Evolutionary conservation across 1,139 yeast species (phyloP), one percentile per base, ranked within the genome.

Genomic region (Pichia sp.): DNA sequence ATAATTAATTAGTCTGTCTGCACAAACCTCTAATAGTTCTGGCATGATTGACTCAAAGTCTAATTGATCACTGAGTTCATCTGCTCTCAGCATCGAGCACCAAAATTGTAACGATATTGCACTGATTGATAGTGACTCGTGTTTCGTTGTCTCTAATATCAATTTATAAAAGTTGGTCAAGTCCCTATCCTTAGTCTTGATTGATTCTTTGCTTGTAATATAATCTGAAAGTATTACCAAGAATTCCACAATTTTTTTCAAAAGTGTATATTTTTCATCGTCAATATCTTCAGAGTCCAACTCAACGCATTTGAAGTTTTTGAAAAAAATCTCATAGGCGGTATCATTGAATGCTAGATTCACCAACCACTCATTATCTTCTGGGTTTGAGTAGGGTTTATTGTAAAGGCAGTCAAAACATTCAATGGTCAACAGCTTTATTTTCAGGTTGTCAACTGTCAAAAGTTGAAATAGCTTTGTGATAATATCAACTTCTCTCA

Each of bases 31-130:
- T 52, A 95, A 73, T 46, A 95, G 73, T 43, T 82, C 84, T 34
- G 92, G 84, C 56, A 88, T 72, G 8, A 86, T 71, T 13, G 73
- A 72, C 50, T 77, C 75, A 52, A 52, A 76, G 70, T 61, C 76
- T 67, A 67, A 70, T 55, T 75, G 76, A 29, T 79, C 74, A 58
- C 82, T 75, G 50, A 88, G 75, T 57, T 86, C 92, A 62, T 90
- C 97, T 55, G 84, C 82, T 63, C 99, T 78, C 52, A 93, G 73
- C 60, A 93, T 83, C 1, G 95, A 83, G 56, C 96, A 92, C 99
- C 99, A 95, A 75, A 93, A 87, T 67, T 92, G 97, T 55, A 93
- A 73, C 0, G 97, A 88, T 41, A 92, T 77, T 0, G 97, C 97
- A 53, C 96, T 87, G 3, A 93, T 84, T n/a, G 93, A 87, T 57